Base-by-base conservation (phyloP, 2,329 filamentous ascomycete species). In the Tolypocladium tropicale region DNA sequence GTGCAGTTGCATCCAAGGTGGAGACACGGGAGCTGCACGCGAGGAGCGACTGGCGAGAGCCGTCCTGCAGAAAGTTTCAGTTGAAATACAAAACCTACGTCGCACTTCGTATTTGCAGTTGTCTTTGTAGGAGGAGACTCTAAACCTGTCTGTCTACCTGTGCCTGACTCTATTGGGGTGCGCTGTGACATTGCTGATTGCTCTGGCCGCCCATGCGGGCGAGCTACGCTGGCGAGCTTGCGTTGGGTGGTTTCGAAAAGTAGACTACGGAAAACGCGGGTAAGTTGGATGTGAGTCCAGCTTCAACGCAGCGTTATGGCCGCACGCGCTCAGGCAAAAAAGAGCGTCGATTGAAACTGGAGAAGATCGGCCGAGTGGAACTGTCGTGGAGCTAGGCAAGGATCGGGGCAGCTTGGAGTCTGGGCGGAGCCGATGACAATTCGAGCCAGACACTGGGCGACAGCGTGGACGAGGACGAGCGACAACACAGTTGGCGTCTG, bases 21-120 rank as follows among this genome's bases (percentile, higher is more conserved):
- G 80, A 79, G 76, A 28, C 84, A 81, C 60, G 76, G 75, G 21
- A 67, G 72, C 3, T 84, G 81, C 63, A 79, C 79, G 2, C 74
- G 69, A 83, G 82, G 67, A 72, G 77, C 12, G 75, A 65, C 57
- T 80, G 77, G 53, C 64, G 61, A 61, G 21, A 46, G 21, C 11
- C 21, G 41, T 25, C 21, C 41, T 25, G 25, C 23, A 30, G 43
- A 5, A 9, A 16, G 30, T 33, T 10, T 33, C 28, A n/a, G 46
- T 32, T 11, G 12, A 2, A 11, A 11, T 39, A 18, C 18, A 39
- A 11, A n/a, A 36, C 11, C 14, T 10, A n/a, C n/a, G n/a, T n/a
- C n/a, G n/a, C n/a, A n/a, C n/a, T n/a, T n/a, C n/a, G n/a, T n/a
- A n/a, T n/a, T n/a, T n/a, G n/a, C n/a, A n/a, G n/a, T n/a, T n/a